A percentile compares a stretch with the other conserved stretches of the same genome.
Conservation (phyloP, 495 filamentous ascomycete genomes). For the Paragyromitra xinjiangensis region DNA sequence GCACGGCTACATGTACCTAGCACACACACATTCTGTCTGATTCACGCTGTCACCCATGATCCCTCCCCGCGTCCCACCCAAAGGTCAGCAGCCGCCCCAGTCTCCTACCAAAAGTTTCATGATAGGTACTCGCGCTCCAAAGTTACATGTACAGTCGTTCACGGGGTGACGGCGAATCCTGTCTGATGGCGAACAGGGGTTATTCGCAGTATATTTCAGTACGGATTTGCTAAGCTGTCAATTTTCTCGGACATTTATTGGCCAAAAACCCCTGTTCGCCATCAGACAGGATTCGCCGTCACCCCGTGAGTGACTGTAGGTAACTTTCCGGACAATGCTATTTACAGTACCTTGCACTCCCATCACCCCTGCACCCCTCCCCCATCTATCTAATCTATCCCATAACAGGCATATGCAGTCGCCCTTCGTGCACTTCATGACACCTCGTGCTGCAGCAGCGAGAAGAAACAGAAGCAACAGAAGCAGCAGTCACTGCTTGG, state of each 20-base stretch:
- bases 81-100: constrained; percentile 40
- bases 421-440: constrained; percentile 26
- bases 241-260: too few species aligned
- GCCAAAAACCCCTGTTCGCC: too few species aligned
- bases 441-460: constrained; percentile 26
- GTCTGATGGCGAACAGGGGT: too few species aligned
- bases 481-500: constrained; percentile 42
- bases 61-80: constrained; percentile 36
- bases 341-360: constrained; percentile 15
- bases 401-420: constrained; percentile 19
- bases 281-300: too few species aligned
- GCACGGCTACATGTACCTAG: constrained; percentile 5
- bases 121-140: constrained; percentile 20
- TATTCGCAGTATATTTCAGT: too few species aligned
- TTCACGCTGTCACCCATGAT: constrained; percentile 48
- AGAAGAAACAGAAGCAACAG: background rate
- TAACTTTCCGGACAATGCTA: constrained; percentile 15
- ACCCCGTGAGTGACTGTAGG: too few species aligned
- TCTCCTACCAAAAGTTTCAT: constrained; percentile 45
- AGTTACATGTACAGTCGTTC: too few species aligned
- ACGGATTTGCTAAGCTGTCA: too few species aligned
- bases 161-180: too few species aligned
- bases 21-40: constrained; percentile 25
- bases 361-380: background rate
- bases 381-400: constrained; percentile 16